phyloP scores from a whole-genome alignment of 257 asterid genomes.

The Lavandula angustifolia region DNA sequence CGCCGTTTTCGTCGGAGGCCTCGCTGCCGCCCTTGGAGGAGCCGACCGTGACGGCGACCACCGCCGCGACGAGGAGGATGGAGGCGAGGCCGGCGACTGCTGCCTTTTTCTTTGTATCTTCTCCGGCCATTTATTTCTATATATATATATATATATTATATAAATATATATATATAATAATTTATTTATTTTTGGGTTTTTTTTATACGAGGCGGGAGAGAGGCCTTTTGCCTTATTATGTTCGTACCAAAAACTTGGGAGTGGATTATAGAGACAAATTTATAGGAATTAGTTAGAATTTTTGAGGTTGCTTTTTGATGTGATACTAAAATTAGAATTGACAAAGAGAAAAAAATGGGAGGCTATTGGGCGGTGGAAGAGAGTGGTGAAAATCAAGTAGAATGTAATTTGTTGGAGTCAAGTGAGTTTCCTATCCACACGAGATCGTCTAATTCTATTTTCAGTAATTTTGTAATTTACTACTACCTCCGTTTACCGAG shows the following conservation, averaged over 20 bases:
- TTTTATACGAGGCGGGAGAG: neutral
- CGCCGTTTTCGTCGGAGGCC: neutral
- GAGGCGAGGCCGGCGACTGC: constrained; percentile 51
- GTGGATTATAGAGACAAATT: neutral
- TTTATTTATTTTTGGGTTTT: neutral
- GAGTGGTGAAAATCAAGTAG: no score
- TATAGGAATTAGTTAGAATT: no score
- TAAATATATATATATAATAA: no score
- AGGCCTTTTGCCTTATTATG: neutral
- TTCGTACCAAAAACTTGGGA: constrained; percentile 22
- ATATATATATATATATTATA: no score
- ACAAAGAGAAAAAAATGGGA: neutral
- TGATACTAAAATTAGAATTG: constrained; percentile 8
- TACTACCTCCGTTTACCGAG: no score
- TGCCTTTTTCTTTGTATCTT: constrained; percentile 34
- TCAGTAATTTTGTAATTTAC: no score
- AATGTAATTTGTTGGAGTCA: no score
- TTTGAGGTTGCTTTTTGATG: neutral
- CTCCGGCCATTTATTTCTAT: constrained; percentile 5
- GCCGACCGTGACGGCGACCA: constrained; percentile 44
- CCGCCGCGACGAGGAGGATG: constrained; percentile 58
- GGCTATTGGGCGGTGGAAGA: no score
- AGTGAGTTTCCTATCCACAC: no score
- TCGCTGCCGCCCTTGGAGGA: constrained; percentile 5
- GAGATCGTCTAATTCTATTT: no score